Evolutionary conservation across 2,329 filamentous ascomycete genomes (phyloP), one percentile per base, ranked within the genome.

Genomic region (Ophiostoma australiae): DNA sequence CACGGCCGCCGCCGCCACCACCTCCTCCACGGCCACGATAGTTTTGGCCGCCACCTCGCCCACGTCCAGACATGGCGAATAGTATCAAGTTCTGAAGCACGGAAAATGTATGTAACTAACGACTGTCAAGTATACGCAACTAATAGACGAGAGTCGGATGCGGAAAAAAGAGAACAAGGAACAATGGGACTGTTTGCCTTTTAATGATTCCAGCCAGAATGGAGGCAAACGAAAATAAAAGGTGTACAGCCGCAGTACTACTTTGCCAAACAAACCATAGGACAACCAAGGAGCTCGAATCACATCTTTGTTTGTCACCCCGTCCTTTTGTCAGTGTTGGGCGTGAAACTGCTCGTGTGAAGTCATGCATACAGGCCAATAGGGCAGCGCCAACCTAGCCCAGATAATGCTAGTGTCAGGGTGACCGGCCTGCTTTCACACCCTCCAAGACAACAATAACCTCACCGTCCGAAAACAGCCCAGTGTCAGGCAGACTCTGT

Each of bases 1-100:
- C 63, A 23, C 61, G 31, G 61, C 63, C 63, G 4, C 31, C 31
- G 17, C 61, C 31, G 35, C 63, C 35, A 23, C 63, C 63, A 3
- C 63, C 63, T 4, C 63, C 63, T 23, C 35, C 63, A 15, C 63
- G 31, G 35, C 63, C 63, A n/a, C 63, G 44, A 48, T 48, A 48
- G 17, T 48, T 35, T 20, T 35, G 35, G 35, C 63, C 33, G n/a
- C 63, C 63, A 23, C 63, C 35, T 4, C 63, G 35, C 13, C 63
- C 63, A 27, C 63, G 63, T 11, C 33, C 63, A 39, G 63, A 66
- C 63, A 66, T 66, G 20, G 20, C 41, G 20, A 4, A 39, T 37
- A 8, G 20, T 35, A 17, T 65, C 20, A 63, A 33, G 58, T 35
- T 6, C 35, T 27, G 15, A 17, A 17, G 41, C 5, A 15, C 5